These are phyloP conservation scores for Auriscalpium orientale DNA, from an alignment of 768 basidiomycete species.

Conservation along the genomic window DNA sequence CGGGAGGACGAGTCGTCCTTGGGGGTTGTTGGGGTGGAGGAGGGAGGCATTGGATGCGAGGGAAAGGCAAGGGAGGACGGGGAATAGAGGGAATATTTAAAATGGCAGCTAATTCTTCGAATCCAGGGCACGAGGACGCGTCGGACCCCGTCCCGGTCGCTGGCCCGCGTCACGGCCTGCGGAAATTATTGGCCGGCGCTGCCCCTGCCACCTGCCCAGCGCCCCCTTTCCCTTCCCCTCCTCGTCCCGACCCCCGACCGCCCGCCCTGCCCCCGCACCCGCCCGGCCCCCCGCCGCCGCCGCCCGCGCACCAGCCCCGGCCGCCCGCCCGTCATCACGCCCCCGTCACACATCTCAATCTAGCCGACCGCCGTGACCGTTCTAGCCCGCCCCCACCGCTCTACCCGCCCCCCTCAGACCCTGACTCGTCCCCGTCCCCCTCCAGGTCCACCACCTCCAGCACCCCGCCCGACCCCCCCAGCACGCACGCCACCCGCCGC, in stretches of 20 bases:
- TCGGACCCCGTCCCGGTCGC: slow-evolving; percentile 1
- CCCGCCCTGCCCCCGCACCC: background rate
- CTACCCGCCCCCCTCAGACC: slow-evolving; percentile 10
- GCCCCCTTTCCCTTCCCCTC: slow-evolving; percentile 6
- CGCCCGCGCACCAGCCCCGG: background rate
- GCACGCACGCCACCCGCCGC: slow-evolving; percentile 67
- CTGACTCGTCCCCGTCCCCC: slow-evolving; percentile 28
- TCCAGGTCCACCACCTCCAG: slow-evolving; percentile 78
- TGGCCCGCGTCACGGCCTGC: background rate
- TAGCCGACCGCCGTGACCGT: background rate
- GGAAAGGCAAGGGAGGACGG: slow-evolving; percentile 14
- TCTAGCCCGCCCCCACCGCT: background rate
- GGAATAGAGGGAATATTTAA: slow-evolving; percentile 17
- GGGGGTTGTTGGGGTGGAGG: slow-evolving; percentile 25
- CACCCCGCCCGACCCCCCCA: slow-evolving; percentile 53
- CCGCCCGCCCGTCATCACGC: background rate
- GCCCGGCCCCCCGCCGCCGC: background rate
- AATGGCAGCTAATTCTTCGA: slow-evolving; percentile 53
- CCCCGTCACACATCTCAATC: background rate
- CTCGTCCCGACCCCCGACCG: background rate
- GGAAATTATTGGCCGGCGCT: background rate
- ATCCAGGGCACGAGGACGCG: slow-evolving; percentile 58
- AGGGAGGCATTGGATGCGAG: slow-evolving; percentile 21
- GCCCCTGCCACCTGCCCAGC: no score
- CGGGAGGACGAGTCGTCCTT: slow-evolving; percentile 31